Base-by-base conservation (phyloP, 331 rosid species). In the Quercus lobata region DNA sequence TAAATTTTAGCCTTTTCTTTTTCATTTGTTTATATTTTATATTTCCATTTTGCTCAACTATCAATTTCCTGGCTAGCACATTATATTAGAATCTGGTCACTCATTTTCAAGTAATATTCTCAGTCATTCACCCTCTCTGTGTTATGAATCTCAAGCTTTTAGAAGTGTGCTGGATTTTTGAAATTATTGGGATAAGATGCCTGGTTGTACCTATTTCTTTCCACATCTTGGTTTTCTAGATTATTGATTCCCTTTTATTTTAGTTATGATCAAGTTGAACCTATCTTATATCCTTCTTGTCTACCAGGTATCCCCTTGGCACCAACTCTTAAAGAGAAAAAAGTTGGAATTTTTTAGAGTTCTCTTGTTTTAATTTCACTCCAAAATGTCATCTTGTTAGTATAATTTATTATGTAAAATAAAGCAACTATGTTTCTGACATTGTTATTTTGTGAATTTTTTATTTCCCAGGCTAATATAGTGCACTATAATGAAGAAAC, bases 401-500 rank as follows among this genome's bases (percentile, higher is more conserved):
- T 11, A 60, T 41, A 9, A 41, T 24, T 60, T 60, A 24, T 22
- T 32, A 44, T 21, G 44, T n/a, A 55, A 22, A 70, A 58, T 4
- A 57, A 32, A 17, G 71, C 18, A 53, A 19, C 24, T 17, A 34
- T 69, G 27, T 17, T 71, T 30, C 78, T 87, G 81, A 88, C 61
- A 61, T 73, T 77, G 19, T 72, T 58, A 30, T 80, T 82, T 78
- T 73, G 49, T 73, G 46, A 77, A 9, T 41, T 41, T 69, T 62
- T 78, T 65, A 7, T 19, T 83, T 70, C 87, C 82, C 78, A 92
- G 98, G 92, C 91, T 79, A 92, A 92, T 83, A 91, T 95, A 79
- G 84, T 95, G 70, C 97, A 86, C 78, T 89, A 85, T 75, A 91
- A 88, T 69, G 96, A 92, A 89, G 96, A 91, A 78, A 81, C 89